Conservation (phyloP, 1,284 basidiomycete genomes). For the Puccinia triticina region DNA sequence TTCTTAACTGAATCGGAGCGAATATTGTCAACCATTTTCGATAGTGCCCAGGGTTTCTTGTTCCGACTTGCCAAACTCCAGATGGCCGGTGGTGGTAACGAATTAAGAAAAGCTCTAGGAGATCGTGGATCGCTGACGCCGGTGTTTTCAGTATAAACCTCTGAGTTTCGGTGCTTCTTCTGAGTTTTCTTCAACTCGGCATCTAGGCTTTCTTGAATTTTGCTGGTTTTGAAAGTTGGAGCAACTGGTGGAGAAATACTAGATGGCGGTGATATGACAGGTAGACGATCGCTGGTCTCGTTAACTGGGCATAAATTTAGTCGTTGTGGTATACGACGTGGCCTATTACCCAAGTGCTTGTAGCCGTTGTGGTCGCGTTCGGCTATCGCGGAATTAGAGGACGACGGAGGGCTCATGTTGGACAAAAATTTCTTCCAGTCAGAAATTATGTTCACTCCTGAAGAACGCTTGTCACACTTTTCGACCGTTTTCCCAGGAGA, state of each 20-base stretch:
- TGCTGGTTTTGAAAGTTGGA: neutral
- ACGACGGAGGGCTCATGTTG: neutral
- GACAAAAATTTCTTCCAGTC: conserved; percentile 19
- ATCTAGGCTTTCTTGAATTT: neutral
- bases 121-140: neutral
- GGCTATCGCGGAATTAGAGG: neutral
- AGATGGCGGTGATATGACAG: neutral
- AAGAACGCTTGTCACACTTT: neutral
- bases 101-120: neutral
- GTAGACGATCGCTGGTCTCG: neutral
- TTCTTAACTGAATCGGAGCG: neutral
- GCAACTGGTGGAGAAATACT: neutral
- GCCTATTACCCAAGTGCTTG: neutral
- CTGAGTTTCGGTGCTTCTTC: neutral
- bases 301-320: neutral
- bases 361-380: neutral
- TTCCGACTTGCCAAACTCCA: neutral
- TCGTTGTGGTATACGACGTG: neutral
- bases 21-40: neutral
- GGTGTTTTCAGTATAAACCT: neutral
- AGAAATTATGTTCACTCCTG: neutral
- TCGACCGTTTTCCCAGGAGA: neutral
- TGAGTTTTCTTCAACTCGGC: neutral
- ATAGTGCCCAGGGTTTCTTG: neutral
- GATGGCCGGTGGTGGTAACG: conserved; percentile 1